Conservation (phyloP, 176 grass and related monocot species). For the Cymbopogon citratus region DNA sequence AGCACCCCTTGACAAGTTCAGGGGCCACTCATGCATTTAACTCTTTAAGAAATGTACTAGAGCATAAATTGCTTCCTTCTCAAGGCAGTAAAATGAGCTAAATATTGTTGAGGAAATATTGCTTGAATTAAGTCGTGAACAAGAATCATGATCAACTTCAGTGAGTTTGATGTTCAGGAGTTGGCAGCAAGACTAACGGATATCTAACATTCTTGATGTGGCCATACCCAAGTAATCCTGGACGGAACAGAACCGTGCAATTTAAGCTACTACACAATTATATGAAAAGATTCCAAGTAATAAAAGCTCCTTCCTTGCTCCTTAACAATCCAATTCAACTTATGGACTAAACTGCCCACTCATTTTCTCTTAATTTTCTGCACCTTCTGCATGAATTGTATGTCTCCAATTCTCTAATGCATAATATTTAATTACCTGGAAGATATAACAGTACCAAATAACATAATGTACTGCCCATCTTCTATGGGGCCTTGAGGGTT, state of each 20-base stretch:
- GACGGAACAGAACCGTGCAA: neutral
- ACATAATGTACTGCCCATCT: constrained; percentile 85
- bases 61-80: neutral
- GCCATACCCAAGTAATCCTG: neutral
- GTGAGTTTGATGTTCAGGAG: neutral
- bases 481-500: constrained; percentile 70
- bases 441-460: constrained; percentile 66
- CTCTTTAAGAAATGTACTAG: neutral
- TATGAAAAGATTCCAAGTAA: neutral
- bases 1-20: neutral
- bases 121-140: neutral
- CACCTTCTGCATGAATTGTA: neutral
- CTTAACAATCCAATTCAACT: neutral
- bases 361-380: constrained; percentile 1
- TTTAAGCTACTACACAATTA: neutral
- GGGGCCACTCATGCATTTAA: neutral
- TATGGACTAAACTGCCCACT: neutral
- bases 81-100: neutral
- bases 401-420: constrained; percentile 29
- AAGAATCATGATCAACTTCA: constrained; percentile 4
- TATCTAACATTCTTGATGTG: neutral
- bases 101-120: neutral
- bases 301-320: neutral
- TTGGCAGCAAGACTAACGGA: constrained; percentile 3
- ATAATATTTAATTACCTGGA: constrained; percentile 64